Evolutionary conservation across 306 rosid species (phyloP), one percentile per base, ranked within the genome.

Genomic region (Vigna reflexopilosa): DNA sequence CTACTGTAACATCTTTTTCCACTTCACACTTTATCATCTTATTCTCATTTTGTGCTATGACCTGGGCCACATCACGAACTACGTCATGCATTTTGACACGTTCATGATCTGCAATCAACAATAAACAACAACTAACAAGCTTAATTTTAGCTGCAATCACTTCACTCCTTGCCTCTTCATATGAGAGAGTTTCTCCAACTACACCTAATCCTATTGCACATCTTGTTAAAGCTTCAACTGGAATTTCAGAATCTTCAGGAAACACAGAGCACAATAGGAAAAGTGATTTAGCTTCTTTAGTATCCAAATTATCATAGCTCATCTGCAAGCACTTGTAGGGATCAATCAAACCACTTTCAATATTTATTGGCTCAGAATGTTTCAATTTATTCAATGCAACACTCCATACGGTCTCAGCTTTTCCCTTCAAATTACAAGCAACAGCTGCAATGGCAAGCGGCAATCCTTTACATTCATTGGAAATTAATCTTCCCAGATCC

Each of bases 21-120:
- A 26, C 26, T 15, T 0, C 12, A 2, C 73, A 52, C 38, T 15
- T 42, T 5, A 77, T 12, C n/a, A 3, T 12, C 14, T 50, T 72
- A 50, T 52, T 20, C 34, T 40, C 20, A 0, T 32, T 3, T 1
- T 55, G 13, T n/a, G 28, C 40, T 2, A 70, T 54, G 20, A 10
- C 7, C 0, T 10, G 14, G 4, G 70, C 84, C 6, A 74, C 58
- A 4, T 69, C 36, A 0, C 70, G 83, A 67, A 75, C 49, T 9
- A 79, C 5, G 36, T 79, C 86, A 22, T 83, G 83, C 86, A 83
- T 42, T 57, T 61, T 79, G 47, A 83, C 57, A 32, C 0, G 1
- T 63, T n/a, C 0, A 7, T 34, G 0, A 8, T 14, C 24, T 3
- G 13, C 48, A 3, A 20, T 16, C 11, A 55, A 44, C 67, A n/a